phyloP scores from a whole-genome alignment of 2,329 filamentous ascomycete genomes.

The Botryotinia calthae region DNA sequence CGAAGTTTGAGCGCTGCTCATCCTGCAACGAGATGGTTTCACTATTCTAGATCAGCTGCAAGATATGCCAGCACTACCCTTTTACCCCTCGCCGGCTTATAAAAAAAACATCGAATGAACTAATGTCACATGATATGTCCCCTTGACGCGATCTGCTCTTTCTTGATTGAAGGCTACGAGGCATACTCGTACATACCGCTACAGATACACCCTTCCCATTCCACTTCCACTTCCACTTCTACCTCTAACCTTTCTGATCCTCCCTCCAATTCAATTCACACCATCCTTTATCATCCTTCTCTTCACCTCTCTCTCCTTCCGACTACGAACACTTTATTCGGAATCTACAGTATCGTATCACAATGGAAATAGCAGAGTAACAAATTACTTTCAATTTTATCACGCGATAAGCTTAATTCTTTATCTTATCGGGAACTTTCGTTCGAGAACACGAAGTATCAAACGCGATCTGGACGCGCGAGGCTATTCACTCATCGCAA shows the following conservation, averaged over 20 bases:
- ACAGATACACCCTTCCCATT: not conserved
- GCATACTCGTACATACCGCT: not conserved
- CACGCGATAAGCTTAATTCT: not conserved
- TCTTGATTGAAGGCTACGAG: not conserved
- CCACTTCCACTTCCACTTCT: not conserved
- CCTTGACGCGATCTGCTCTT: not conserved
- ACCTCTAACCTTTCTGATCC: not conserved
- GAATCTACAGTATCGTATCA: not conserved
- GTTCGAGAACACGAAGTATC: not conserved
- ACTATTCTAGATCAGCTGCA: too few species aligned
- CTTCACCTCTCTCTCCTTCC: not conserved
- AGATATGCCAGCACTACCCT: too few species aligned
- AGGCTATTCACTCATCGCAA: not conserved
- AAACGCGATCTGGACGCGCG: conserved; percentile 6
- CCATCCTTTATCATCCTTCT: not conserved
- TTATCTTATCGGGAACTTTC: conserved; percentile 2
- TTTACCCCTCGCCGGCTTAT: too few species aligned
- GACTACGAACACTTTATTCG: not conserved
- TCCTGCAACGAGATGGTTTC: too few species aligned
- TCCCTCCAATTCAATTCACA: not conserved
- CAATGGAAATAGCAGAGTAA: not conserved
- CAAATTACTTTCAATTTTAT: not conserved
- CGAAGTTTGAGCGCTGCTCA: too few species aligned
- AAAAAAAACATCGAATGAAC: not conserved
- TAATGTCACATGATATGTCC: not conserved